Evolutionary conservation across 2,329 filamentous ascomycete species (phyloP).

Genomic region (Penicillium occitanis): DNA sequence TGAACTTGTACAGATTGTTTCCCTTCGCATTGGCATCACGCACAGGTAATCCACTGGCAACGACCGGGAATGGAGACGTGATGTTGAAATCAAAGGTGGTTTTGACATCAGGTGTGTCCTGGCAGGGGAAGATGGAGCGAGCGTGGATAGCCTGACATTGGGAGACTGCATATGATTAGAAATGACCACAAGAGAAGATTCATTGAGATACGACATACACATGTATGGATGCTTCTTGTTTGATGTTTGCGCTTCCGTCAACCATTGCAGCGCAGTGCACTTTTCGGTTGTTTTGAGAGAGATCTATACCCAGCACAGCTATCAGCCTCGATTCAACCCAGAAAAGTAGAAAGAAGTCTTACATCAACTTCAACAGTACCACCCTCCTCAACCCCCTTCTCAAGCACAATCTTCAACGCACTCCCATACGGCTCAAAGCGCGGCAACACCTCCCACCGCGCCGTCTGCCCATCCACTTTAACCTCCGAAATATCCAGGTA

Average conservation of each 20-base stretch:
- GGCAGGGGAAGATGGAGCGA: constrained; percentile 90
- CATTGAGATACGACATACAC: constrained; percentile 50
- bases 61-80: constrained; percentile 80
- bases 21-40: constrained; percentile 55
- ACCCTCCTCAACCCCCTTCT: constrained; percentile 48
- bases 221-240: constrained; percentile 97
- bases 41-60: constrained; percentile 76
- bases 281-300: constrained; percentile 76
- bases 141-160: constrained; percentile 97
- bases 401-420: constrained; percentile 50
- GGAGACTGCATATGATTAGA: constrained; percentile 57
- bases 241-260: constrained; percentile 87
- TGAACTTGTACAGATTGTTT: constrained; percentile 73
- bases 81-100: constrained; percentile 91
- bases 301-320: constrained; percentile 50
- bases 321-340: not conserved
- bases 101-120: constrained; percentile 97
- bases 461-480: constrained; percentile 63
- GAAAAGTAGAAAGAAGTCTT: constrained; percentile 23
- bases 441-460: constrained; percentile 69
- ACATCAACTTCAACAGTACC: constrained; percentile 51
- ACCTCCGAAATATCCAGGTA: constrained; percentile 72
- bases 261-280: constrained; percentile 93
- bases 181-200: not conserved
- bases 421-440: constrained; percentile 67